phyloP scores from a whole-genome alignment of 169 alveolate genomes.

The Eimeria mitis region DNA sequence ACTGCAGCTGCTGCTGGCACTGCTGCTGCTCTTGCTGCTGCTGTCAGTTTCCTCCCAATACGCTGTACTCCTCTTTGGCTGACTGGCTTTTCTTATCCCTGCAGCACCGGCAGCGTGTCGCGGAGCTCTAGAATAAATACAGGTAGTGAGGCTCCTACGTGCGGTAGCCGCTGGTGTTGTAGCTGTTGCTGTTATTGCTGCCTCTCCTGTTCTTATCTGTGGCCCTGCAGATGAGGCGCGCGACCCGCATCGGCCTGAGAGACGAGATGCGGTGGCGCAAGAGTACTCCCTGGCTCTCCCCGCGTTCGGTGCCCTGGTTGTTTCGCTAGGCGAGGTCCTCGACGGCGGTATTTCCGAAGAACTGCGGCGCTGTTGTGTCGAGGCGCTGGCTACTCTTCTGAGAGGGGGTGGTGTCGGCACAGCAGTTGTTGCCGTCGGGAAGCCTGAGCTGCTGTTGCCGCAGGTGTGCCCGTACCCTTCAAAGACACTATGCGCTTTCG shows the following conservation, averaged over 20 bases:
- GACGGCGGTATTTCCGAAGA: slow-evolving; percentile 26
- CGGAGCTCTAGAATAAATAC: slow-evolving; percentile 27
- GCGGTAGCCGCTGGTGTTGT: slow-evolving; percentile 51
- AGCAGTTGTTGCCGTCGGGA: slow-evolving; percentile 44
- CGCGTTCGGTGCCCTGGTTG: neutral
- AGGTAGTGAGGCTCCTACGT: slow-evolving; percentile 67
- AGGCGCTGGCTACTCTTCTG: slow-evolving; percentile 6
- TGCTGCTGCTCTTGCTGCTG: slow-evolving; percentile 53
- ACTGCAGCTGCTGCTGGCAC: slow-evolving; percentile 40
- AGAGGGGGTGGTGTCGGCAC: slow-evolving; percentile 54
- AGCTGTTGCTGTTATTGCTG: slow-evolving; percentile 21
- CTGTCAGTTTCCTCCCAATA: slow-evolving; percentile 64
- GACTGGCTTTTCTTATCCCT: neutral
- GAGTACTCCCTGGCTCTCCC: slow-evolving; percentile 34
- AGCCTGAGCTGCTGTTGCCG: slow-evolving; percentile 29
- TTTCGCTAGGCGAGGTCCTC: neutral
- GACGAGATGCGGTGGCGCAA: slow-evolving; percentile 7
- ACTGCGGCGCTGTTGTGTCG: slow-evolving; percentile 40
- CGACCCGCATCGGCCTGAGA: slow-evolving; percentile 36
- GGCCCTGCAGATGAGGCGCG: slow-evolving; percentile 74
- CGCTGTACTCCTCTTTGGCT: slow-evolving; percentile 21
- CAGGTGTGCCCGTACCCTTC: neutral
- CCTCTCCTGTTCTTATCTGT: slow-evolving; percentile 30
- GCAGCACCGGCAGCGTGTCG: slow-evolving; percentile 33
- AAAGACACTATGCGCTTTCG: neutral